A percentile compares a stretch with the other conserved stretches of the same genome.
phyloP scores from a whole-genome alignment of 192 early-diverging fungal genomes.

The Gonapodya prolifera region DNA sequence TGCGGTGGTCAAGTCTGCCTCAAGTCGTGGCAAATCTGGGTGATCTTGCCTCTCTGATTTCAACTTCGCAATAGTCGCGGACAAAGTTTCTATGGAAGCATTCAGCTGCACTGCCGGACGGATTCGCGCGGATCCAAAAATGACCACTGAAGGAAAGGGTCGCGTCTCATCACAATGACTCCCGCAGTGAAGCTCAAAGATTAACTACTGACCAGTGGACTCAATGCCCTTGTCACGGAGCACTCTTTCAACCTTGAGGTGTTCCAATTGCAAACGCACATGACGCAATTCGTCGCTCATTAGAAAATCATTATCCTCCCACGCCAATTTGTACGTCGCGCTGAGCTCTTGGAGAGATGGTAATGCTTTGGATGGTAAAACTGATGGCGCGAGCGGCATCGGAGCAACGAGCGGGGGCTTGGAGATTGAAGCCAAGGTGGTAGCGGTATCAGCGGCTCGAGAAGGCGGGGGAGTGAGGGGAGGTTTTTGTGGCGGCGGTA shows the following conservation, averaged over 20 bases:
- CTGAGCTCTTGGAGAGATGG: conserved; percentile 10
- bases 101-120: not conserved
- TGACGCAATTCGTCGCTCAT: conserved; percentile 16
- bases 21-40: not conserved
- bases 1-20: not conserved
- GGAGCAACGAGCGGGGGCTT: not conserved
- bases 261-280: conserved; percentile 17
- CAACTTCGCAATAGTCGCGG: not conserved
- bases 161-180: too few species aligned
- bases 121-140: conserved; percentile 22
- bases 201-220: conserved; percentile 8
- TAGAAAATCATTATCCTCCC: conserved; percentile 18
- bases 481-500: not conserved
- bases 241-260: conserved; percentile 15
- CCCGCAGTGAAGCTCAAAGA: too few species aligned
- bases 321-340: conserved; percentile 16
- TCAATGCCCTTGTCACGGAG: conserved; percentile 13
- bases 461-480: not conserved
- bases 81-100: not conserved
- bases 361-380: not conserved
- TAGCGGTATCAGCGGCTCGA: not conserved
- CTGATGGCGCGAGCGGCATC: not conserved
- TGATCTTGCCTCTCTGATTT: not conserved
- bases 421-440: not conserved
- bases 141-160: conserved; percentile 11